These are phyloP conservation scores for Lactarius trivialis DNA, from an alignment of 768 basidiomycete species.

Conservation along the genomic window DNA sequence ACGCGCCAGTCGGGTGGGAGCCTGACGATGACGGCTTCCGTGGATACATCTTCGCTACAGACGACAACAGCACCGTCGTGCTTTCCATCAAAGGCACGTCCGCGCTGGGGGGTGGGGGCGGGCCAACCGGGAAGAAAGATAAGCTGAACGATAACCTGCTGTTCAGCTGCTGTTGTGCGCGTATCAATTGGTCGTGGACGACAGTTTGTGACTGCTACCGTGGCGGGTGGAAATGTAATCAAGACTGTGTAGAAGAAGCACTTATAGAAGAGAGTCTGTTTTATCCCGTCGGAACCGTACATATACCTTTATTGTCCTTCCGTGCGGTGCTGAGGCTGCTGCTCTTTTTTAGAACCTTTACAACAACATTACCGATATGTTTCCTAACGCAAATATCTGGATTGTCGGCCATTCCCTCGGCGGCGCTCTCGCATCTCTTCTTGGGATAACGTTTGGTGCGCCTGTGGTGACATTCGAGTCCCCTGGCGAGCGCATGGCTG, in stretches of 20 bases:
- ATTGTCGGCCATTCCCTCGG: constrained; percentile 80
- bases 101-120: constrained; percentile 63
- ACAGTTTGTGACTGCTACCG: constrained; percentile 87
- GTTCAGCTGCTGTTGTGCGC: constrained; percentile 93
- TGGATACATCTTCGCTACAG: constrained; percentile 84
- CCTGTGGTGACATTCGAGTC: constrained; percentile 90
- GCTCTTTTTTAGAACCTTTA: constrained; percentile 63
- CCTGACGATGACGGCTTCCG: constrained; percentile 82
- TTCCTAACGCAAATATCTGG: constrained; percentile 88
- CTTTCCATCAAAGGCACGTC: constrained; percentile 94
- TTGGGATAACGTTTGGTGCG: constrained; percentile 84
- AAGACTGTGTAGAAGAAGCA: constrained; percentile 71
- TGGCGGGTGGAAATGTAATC: constrained; percentile 68
- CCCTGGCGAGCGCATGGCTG: constrained; percentile 54
- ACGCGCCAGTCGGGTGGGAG: constrained; percentile 83
- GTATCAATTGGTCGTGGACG: constrained; percentile 88
- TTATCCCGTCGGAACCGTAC: constrained; percentile 77
- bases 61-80: constrained; percentile 82
- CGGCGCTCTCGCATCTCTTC: constrained; percentile 77
- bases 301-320: constrained; percentile 23
- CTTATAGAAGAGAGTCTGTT: constrained; percentile 80
- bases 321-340: not conserved
- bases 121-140: constrained; percentile 82
- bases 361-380: constrained; percentile 86
- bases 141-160: constrained; percentile 91